These are phyloP conservation scores for Quercus berberidifolia DNA, from an alignment of 306 rosid genomes.

Conservation along the genomic window DNA sequence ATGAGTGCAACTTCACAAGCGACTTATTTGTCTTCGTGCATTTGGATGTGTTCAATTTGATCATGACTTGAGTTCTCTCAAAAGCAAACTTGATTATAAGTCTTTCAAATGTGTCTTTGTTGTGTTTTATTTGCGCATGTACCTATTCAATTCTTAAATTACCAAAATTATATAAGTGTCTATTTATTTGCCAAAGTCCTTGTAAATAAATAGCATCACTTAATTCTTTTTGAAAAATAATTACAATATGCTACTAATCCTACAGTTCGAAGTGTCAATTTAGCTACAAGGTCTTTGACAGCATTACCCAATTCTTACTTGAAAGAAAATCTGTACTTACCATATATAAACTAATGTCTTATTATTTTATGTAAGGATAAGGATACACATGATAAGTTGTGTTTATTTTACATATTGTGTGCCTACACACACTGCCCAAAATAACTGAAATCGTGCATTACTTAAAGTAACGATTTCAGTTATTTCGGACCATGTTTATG, in stretches of 20 bases:
- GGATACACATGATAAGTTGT: too few species aligned
- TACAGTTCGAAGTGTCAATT: too few species aligned
- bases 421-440: too few species aligned
- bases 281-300: too few species aligned
- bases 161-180: not conserved
- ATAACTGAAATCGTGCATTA: too few species aligned
- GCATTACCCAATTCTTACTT: too few species aligned
- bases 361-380: conserved; percentile 10
- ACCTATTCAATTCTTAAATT: not conserved
- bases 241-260: too few species aligned
- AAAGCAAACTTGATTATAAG: not conserved
- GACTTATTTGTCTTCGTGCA: not conserved
- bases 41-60: not conserved
- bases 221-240: too few species aligned
- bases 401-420: too few species aligned
- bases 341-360: not conserved
- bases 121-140: not conserved
- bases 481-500: conserved; percentile 14
- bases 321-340: too few species aligned
- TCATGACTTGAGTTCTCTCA: not conserved
- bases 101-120: not conserved
- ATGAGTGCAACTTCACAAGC: not conserved
- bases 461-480: too few species aligned
- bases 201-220: too few species aligned
- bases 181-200: not conserved